Percentiles rank a stretch among this genome's conserved stretches.
phyloP scores from a whole-genome alignment of 2,329 filamentous ascomycete genomes.

The Cordyceps farinosa region DNA sequence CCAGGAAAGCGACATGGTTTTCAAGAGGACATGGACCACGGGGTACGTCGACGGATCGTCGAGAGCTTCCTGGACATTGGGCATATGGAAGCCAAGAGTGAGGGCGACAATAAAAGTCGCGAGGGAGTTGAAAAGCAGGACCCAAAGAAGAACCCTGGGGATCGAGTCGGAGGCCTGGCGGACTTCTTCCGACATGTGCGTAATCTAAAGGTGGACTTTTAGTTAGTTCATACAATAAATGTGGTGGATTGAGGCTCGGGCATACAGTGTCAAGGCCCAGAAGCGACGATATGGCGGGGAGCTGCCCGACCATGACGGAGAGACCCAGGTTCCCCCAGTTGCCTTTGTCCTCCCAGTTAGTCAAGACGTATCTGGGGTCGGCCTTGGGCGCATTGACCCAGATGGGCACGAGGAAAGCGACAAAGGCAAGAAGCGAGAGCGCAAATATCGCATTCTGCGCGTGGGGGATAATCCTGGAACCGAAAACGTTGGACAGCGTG shows the following conservation, averaged over 20 bases:
- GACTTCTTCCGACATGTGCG: constrained; percentile 22
- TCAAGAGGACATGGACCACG: constrained; percentile 15
- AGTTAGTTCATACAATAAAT: background rate
- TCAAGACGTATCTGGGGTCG: constrained; percentile 18
- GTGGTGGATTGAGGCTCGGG: background rate
- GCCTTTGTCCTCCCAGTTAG: constrained; percentile 15
- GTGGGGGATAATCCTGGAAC: constrained; percentile 16
- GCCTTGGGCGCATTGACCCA: constrained; percentile 20
- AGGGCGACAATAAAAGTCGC: constrained; percentile 5
- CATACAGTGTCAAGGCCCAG: constrained; percentile 19
- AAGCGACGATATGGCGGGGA: constrained; percentile 15
- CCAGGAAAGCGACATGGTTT: constrained; percentile 13
- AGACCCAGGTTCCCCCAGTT: constrained; percentile 18
- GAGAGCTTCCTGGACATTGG: constrained; percentile 10
- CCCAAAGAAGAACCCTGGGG: constrained; percentile 15
- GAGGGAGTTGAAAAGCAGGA: constrained; percentile 2
- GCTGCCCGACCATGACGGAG: constrained; percentile 20
- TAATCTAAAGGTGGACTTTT: constrained; percentile 9
- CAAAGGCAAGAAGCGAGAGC: constrained; percentile 16
- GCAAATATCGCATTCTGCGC: constrained; percentile 21
- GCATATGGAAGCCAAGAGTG: constrained; percentile 18
- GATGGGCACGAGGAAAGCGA: constrained; percentile 18
- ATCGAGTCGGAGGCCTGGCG: constrained; percentile 17
- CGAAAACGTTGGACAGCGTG: constrained; percentile 13
- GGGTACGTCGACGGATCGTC: constrained; percentile 12